Evolutionary conservation across 2,329 filamentous ascomycete genomes (phyloP), one percentile per base, ranked within the genome.

Genomic region (Stenocarpella maydis): DNA sequence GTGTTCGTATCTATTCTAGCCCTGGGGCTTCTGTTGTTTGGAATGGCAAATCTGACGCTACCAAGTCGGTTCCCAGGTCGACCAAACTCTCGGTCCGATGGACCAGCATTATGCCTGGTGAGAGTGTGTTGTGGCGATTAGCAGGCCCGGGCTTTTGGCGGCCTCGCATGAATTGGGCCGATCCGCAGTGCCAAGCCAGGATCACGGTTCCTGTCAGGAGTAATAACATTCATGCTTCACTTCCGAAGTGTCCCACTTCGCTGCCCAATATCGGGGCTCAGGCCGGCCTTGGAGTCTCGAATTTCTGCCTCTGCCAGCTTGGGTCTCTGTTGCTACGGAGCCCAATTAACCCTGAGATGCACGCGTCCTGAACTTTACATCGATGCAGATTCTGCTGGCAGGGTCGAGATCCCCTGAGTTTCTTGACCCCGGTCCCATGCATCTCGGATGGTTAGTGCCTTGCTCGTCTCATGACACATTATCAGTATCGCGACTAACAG

Each of bases 171-270:
- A 63, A 63, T 63, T 63, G 58, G 58, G 28, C 58, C 41, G 58
- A 63, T 63, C 24, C 58, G 28, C 28, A 24, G 43, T 19, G 58
- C 58, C 58, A 63, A 63, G 58, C 58, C 58, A 49, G 43, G 58
- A 63, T 63, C 26, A 7, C 43, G 49, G 9, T 43, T 49, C 43
- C 58, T 24, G 28, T 49, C 43, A 10, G 37, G n/a, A 47, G 58
- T 49, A 37, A 63, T 49, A 63, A 63, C 12, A 49, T 63, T 63
- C 58, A 63, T 63, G 58, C 58, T 63, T 63, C 43, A 63, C 58
- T 47, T 63, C 58, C 58, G 58, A 63, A 43, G 26, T 49, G 58
- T 63, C 58, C 58, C 58, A 63, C 58, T 37, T 63, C 58, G 58
- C 43, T 49, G 58, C 58, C 58, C 58, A 63, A 49, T 63, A 63